A percentile compares a stretch with the other conserved stretches of the same genome.
phyloP scores from a whole-genome alignment of 169 alveolate species.

The Cryptosporidium andersoni region DNA sequence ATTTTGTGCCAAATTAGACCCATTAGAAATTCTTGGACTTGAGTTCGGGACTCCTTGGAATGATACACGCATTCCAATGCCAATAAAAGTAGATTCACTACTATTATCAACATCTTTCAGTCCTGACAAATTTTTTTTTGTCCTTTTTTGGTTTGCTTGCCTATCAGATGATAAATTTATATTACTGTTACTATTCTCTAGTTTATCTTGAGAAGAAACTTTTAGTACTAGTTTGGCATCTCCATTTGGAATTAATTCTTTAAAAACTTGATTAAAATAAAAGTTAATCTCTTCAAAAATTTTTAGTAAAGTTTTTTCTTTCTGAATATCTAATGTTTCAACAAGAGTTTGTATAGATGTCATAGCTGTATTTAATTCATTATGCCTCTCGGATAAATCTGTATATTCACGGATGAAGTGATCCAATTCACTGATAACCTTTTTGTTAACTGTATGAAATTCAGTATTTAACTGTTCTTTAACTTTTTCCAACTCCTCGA shows the following conservation, averaged over 20 bases:
- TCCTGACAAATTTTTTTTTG: background rate
- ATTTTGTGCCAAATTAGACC: background rate
- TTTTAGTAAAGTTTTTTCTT: conserved; percentile 74
- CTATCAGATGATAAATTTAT: background rate
- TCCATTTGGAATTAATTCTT: conserved; percentile 78
- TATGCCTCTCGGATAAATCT: conserved; percentile 59
- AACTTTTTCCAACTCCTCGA: conserved; percentile 26
- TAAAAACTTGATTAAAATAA: conserved; percentile 72
- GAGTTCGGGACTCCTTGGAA: conserved; percentile 19
- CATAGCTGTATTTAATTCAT: conserved; percentile 51
- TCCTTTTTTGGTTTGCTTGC: conserved; percentile 1
- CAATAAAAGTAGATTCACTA: conserved; percentile 23
- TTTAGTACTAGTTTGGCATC: conserved; percentile 72
- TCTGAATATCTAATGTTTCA: conserved; percentile 52
- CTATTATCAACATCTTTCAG: background rate
- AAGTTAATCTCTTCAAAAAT: conserved; percentile 73
- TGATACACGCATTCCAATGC: conserved; percentile 53
- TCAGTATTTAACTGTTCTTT: conserved; percentile 19
- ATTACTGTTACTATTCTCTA: background rate
- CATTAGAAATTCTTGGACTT: background rate
- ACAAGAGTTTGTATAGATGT: conserved; percentile 35
- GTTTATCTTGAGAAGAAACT: conserved; percentile 9
- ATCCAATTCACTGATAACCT: conserved; percentile 44
- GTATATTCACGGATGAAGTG: conserved; percentile 64
- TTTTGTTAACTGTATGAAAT: conserved; percentile 27